A percentile compares a stretch with the other conserved stretches of the same genome.
These are phyloP conservation scores for Diversispora eburnea DNA, from an alignment of 192 early-diverging fungal species.

Conservation along the genomic window DNA sequence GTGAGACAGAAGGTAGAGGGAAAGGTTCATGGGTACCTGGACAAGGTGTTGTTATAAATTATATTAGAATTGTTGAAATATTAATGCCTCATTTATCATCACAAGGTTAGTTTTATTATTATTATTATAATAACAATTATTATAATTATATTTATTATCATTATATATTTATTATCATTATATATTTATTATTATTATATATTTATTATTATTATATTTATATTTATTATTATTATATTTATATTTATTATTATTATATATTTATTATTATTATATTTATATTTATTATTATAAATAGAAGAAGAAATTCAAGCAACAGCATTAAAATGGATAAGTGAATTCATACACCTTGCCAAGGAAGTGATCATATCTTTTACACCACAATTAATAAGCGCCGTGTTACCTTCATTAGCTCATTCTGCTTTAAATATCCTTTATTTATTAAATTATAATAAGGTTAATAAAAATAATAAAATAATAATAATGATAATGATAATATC, in stretches of 20 bases:
- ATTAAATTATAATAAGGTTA: background rate
- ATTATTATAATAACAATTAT: background rate
- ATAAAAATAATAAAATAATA: no score
- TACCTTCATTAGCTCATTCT: slow-evolving; percentile 84
- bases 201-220: background rate
- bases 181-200: background rate
- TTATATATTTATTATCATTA: no score
- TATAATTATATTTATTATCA: background rate
- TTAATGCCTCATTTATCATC: slow-evolving; percentile 77
- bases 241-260: background rate
- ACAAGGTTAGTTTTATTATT: slow-evolving; percentile 32
- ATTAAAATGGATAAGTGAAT: slow-evolving; percentile 88
- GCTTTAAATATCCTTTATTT: slow-evolving; percentile 35
- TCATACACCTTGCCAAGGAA: slow-evolving; percentile 76
- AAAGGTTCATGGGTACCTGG: slow-evolving; percentile 70
- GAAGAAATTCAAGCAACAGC: slow-evolving; percentile 93
- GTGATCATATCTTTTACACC: slow-evolving; percentile 83
- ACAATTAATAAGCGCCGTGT: slow-evolving; percentile 71
- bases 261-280: background rate
- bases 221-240: background rate
- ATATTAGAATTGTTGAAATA: slow-evolving; percentile 79
- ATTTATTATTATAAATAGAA: slow-evolving; percentile 36
- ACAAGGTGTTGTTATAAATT: slow-evolving; percentile 76
- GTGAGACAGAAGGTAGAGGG: slow-evolving; percentile 43
- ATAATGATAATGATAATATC: background rate